A percentile compares a stretch with the other conserved stretches of the same genome.
These are phyloP conservation scores for Fraxinus sp. DNA, from an alignment of 305 asterid genomes.

Conservation along the genomic window DNA sequence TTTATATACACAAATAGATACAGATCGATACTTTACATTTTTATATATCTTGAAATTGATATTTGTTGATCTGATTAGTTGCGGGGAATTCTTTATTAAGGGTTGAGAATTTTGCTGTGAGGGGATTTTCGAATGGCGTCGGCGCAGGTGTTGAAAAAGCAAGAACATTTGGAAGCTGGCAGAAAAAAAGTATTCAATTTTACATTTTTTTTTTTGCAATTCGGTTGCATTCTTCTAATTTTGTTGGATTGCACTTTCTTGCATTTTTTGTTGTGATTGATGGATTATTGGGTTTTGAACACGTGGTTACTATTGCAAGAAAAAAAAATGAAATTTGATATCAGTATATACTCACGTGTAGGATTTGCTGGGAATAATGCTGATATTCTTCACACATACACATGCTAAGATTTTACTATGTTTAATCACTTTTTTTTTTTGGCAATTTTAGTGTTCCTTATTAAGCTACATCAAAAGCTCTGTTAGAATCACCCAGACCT, in stretches of 20 bases:
- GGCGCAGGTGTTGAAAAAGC: slow-evolving; percentile 80
- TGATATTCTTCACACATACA: not conserved
- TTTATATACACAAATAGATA: not conserved
- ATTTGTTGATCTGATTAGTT: slow-evolving; percentile 37
- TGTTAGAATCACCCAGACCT: not conserved
- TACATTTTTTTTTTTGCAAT: not conserved
- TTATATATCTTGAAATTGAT: not conserved
- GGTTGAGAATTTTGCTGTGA: slow-evolving; percentile 24
- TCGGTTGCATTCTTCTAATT: not conserved
- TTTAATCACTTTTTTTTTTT: not conserved
- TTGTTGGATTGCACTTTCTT: not conserved
- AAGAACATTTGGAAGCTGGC: slow-evolving; percentile 88
- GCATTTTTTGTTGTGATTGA: not conserved
- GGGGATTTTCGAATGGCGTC: slow-evolving; percentile 64
- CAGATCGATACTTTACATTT: not conserved
- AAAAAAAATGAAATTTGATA: not conserved
- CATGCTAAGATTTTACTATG: not conserved
- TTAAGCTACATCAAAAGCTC: not conserved
- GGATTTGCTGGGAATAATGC: not conserved
- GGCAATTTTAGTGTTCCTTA: not conserved
- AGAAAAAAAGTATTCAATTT: slow-evolving; percentile 51
- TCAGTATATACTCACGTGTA: not conserved
- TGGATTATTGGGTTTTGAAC: not conserved
- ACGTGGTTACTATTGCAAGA: not conserved
- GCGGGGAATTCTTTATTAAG: slow-evolving; percentile 20